Evolutionary conservation across 1,284 basidiomycete species (phyloP).

Genomic region (Hymenochaete sp.): DNA sequence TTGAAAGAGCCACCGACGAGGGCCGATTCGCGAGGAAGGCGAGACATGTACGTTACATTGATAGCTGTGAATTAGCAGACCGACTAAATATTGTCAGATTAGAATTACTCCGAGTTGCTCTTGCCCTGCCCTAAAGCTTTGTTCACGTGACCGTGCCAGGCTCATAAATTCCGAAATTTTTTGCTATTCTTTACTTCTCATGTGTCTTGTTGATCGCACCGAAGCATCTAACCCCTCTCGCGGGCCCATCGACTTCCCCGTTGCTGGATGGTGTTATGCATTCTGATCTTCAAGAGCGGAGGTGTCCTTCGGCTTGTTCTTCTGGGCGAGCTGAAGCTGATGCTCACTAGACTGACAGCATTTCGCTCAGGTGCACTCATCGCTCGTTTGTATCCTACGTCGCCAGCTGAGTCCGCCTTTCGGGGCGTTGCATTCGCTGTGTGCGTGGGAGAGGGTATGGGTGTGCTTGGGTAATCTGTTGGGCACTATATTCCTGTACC

Average conservation of each 20-base stretch:
- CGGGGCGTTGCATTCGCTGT: slow-evolving; percentile 43
- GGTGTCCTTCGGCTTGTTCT: slow-evolving; percentile 33
- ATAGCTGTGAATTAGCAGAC: not conserved
- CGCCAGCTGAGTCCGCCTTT: slow-evolving; percentile 35
- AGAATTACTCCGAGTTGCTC: too few relatives aligned
- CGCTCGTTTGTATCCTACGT: slow-evolving; percentile 26
- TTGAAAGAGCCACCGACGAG: slow-evolving; percentile 8
- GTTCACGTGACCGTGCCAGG: slow-evolving; percentile 6
- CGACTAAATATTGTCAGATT: too few relatives aligned
- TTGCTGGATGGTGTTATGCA: slow-evolving; percentile 32
- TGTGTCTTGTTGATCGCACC: slow-evolving; percentile 14
- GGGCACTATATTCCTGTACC: slow-evolving; percentile 73
- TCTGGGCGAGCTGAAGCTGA: slow-evolving; percentile 26
- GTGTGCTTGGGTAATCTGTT: slow-evolving; percentile 32
- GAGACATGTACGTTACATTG: slow-evolving; percentile 11
- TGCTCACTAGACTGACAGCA: slow-evolving; percentile 61
- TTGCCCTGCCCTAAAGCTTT: too few relatives aligned
- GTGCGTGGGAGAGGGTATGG: slow-evolving; percentile 28
- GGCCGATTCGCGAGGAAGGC: slow-evolving; percentile 15
- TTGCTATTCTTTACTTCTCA: slow-evolving; percentile 1
- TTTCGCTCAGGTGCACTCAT: slow-evolving; percentile 28
- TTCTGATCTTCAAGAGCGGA: slow-evolving; percentile 73
- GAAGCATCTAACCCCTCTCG: slow-evolving; percentile 13
- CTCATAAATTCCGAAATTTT: slow-evolving; percentile 15
- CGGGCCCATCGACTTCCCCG: slow-evolving; percentile 7